Evolutionary conservation across 75 land plant genomes (phyloP), one percentile per base, ranked within the genome.

Genomic region (Azolla pinnata): DNA sequence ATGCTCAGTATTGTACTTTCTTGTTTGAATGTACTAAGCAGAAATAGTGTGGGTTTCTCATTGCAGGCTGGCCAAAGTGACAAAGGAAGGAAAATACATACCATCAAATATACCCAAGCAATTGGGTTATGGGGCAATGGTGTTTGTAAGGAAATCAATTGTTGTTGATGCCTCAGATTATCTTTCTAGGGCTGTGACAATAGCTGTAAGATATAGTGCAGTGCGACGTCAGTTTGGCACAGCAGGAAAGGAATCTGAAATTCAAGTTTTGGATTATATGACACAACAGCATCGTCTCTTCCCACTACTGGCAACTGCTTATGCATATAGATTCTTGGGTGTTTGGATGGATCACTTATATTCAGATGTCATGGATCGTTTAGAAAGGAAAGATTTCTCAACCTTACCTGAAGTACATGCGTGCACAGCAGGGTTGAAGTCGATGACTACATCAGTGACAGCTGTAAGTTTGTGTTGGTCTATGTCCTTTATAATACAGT

Each of bases 191-290:
- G 99, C 97, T 30, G 91, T 95, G 45, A 83, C 88, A 51, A 80
- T 95, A 58, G 99, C 99, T 30, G 79, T 76, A 7, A 83, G 99
- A 64, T 95, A 95, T 54, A 95, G 99, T 78, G 81, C 79, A 54
- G 88, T 86, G 1, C 68, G 99, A 48, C 88, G 99, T 33, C 99
- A 95, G 66, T 95, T 95, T 75, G 99, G 99, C 28, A 80, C 85
- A 10, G 75, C 83, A 47, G 67, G 75, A 65, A 88, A 79, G n/a
- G 70, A 84, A 29, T 75, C 72, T 62, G 99, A 95, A 54, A 67
- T 59, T 4, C 90, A 95, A 88, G 99, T 90, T 83, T 19, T 95
- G 60, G 83, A 95, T 46, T 95, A 90, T 62, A 86, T 77, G 59
- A 95, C 99, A 31, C 99, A 95, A 72, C 99, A 95, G 67, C 71